These are phyloP conservation scores for Fraxinus latifolia DNA, from an alignment of 305 asterid species.

Conservation along the genomic window DNA sequence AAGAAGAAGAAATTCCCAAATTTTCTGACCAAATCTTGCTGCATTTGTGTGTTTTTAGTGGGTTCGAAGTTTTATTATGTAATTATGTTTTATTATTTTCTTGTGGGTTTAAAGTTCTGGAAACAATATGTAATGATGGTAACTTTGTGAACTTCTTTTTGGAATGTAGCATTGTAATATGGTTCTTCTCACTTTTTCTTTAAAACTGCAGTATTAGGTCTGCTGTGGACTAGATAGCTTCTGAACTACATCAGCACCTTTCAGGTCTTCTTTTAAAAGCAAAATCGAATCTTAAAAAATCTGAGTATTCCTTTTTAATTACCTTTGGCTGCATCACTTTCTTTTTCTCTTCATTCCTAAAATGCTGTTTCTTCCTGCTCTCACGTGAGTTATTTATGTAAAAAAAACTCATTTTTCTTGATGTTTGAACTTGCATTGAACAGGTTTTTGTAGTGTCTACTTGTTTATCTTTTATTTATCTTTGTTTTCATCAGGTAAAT, in stretches of 20 bases:
- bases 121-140: constrained; percentile 35
- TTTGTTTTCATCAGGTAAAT: neutral
- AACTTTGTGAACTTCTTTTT: constrained; percentile 31
- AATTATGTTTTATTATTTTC: neutral
- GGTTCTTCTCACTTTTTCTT: constrained; percentile 6
- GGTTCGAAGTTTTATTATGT: neutral
- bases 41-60: constrained; percentile 18
- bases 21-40: neutral
- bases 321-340: constrained; percentile 22
- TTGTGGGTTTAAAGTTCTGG: constrained; percentile 11
- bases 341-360: constrained; percentile 1
- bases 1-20: neutral
- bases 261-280: constrained; percentile 28
- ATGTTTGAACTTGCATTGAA: neutral
- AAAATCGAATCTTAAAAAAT: constrained; percentile 29
- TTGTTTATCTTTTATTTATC: constrained; percentile 12
- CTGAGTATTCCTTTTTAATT: constrained; percentile 12
- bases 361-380: neutral
- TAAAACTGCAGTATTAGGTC: constrained; percentile 11
- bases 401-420: neutral
- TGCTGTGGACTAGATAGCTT: constrained; percentile 20
- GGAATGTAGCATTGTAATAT: constrained; percentile 20
- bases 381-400: neutral
- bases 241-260: constrained; percentile 22
- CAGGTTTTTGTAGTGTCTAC: constrained; percentile 16